Evolutionary conservation across 208 protist genomes (phyloP).

Genomic region (Trypanosoma conorhini): DNA sequence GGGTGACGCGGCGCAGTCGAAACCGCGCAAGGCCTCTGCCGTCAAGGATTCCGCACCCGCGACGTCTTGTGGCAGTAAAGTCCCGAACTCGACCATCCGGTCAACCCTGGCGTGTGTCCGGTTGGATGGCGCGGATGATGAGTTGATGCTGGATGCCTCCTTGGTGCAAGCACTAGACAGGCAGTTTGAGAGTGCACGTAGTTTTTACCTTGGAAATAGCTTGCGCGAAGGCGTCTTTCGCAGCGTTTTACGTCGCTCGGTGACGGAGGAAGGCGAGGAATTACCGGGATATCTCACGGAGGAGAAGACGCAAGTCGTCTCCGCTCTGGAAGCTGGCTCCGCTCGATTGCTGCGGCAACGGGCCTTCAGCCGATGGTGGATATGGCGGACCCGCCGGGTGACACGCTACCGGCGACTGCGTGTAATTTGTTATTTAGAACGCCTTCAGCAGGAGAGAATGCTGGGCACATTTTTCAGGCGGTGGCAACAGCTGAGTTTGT

Average conservation of each 20-base stretch:
- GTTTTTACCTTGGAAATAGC: not conserved
- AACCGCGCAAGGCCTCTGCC: not conserved
- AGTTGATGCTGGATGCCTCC: not conserved
- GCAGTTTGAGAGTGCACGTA: not conserved
- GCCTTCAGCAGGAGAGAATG: slow-evolving; percentile 3
- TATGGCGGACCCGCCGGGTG: slow-evolving; percentile 3
- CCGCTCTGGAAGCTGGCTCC: not conserved
- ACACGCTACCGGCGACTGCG: slow-evolving; percentile 10
- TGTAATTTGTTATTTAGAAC: slow-evolving; percentile 13
- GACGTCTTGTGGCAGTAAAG: not conserved
- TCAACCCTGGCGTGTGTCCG: slow-evolving; percentile 12
- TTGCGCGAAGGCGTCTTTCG: slow-evolving; percentile 11
- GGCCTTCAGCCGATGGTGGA: slow-evolving; percentile 5
- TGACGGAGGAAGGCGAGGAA: slow-evolving; percentile 6
- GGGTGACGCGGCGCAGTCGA: not conserved
- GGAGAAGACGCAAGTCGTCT: slow-evolving; percentile 2
- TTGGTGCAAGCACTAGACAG: slow-evolving; percentile 7
- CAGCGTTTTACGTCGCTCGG: slow-evolving; percentile 12
- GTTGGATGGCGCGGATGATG: slow-evolving; percentile 1
- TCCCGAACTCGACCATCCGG: not conserved
- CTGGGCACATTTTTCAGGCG: slow-evolving; percentile 15
- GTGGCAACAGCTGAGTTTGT: not conserved
- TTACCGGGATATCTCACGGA: slow-evolving; percentile 8
- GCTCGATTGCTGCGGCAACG: not conserved
- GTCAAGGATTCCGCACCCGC: not conserved